Conservation (phyloP, 176 grass and related monocot species). For the Paspalum notatum region DNA sequence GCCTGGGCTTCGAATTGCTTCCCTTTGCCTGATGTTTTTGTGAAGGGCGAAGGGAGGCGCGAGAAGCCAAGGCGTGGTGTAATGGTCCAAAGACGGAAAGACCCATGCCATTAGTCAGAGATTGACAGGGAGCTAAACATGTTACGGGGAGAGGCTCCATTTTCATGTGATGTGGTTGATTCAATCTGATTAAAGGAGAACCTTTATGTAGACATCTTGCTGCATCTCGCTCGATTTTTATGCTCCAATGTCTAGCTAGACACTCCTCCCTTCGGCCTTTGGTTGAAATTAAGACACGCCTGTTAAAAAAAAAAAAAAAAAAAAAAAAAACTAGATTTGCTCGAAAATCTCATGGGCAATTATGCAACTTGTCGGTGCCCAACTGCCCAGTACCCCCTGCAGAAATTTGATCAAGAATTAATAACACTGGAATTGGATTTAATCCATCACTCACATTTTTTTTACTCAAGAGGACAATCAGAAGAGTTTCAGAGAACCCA, state of each 20-base stretch:
- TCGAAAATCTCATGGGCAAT: not conserved
- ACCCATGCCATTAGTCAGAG: not conserved
- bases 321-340: not conserved
- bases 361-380: not conserved
- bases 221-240: not conserved
- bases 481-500: not conserved
- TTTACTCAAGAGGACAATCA: too few species aligned
- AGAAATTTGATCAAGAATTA: not conserved
- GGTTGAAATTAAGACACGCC: not conserved
- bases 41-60: conserved; percentile 10
- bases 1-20: not conserved
- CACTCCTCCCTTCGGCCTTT: not conserved
- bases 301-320: not conserved
- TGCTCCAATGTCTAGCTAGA: not conserved
- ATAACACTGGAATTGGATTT: not conserved
- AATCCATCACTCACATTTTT: too few species aligned
- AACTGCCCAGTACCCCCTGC: not conserved
- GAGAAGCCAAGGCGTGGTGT: not conserved
- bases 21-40: conserved; percentile 41
- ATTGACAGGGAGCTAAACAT: not conserved
- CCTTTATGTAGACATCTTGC: not conserved
- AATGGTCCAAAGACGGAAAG: not conserved
- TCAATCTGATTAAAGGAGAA: not conserved
- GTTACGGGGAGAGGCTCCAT: not conserved
- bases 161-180: conserved; percentile 29